phyloP scores from a whole-genome alignment of 2,329 filamentous ascomycete genomes.

The Botrytis galanthina region DNA sequence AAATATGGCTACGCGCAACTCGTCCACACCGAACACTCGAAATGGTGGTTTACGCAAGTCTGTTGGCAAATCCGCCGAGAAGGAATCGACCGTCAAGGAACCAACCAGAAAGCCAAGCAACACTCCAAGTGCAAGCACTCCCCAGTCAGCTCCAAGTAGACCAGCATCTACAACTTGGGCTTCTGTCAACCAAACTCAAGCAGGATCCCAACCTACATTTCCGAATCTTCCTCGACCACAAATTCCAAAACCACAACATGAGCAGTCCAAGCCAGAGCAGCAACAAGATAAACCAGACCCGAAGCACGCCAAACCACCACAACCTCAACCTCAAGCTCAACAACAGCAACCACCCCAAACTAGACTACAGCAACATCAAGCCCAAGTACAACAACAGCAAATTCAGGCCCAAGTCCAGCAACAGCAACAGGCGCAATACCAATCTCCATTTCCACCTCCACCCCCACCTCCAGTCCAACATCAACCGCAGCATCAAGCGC shows the following conservation, averaged over 20 bases:
- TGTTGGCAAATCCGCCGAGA: neutral
- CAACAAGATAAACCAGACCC: neutral
- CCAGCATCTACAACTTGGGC: constrained; percentile 18
- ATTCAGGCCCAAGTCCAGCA: neutral
- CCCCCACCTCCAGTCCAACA: neutral
- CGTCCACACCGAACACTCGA: constrained; percentile 15
- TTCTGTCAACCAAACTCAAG: constrained; percentile 22
- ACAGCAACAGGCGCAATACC: constrained; percentile 2
- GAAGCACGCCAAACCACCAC: neutral
- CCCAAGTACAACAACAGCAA: neutral
- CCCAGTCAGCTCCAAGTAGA: constrained; percentile 16
- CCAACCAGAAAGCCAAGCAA: constrained; percentile 11
- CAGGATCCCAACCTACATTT: constrained; percentile 11
- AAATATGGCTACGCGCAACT: constrained; percentile 15
- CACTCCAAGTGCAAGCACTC: constrained; percentile 7
- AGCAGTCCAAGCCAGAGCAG: neutral
- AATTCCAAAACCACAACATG: constrained; percentile 16
- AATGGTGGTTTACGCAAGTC: constrained; percentile 8
- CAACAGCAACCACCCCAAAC: neutral
- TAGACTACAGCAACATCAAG: neutral
- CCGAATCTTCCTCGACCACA: constrained; percentile 8
- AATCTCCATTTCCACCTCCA: neutral
- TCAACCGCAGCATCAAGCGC: neutral
- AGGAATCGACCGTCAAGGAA: neutral
- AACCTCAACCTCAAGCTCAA: neutral